Evolutionary conservation across 176 grass and related monocot species (phyloP), one percentile per base, ranked within the genome.

Genomic region (Stipa capillata): DNA sequence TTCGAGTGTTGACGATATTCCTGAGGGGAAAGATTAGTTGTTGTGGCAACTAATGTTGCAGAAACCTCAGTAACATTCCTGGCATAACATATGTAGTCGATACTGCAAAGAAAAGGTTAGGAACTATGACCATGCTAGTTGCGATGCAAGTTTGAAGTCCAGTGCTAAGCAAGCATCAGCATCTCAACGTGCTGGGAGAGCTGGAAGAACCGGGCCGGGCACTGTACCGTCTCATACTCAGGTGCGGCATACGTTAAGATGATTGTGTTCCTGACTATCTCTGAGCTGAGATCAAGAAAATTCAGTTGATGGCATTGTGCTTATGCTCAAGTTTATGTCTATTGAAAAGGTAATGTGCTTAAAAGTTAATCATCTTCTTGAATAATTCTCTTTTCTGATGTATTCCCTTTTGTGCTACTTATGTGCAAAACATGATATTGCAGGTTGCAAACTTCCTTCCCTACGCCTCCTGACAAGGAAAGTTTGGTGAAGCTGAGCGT

Each of bases 81-180:
- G 89, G 94, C 33, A 97, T 94, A 90, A 94, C 85, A 48, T 97
- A 97, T 87, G 84, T 97, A 37, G 82, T 97, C 11, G 94, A 97
- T 74, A 97, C 94, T 45, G 94, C 91, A 97, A 97, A 89, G 81
- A 89, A 91, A 97, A 94, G 74, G 85, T 94, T 61, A 97, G 94
- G 84, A 91, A 87, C 62, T 97, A 94, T 37, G 63, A 87, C 44
- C 84, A 91, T 86, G 68, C 82, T 53, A 91, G 76, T 65, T 89
- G 94, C 24, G 89, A 84, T 64, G 85, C 91, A 72, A 84, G 79
- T 34, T 97, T 81, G 94, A 97, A 79, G 55, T 97, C 53, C 76
- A 43, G 44, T 97, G 94, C 91, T 97, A 94, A 94, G 94, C 89
- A 97, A 97, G 94, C 89, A 21, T 94, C 91, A 33, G 91, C 91